Base-by-base conservation (phyloP, 495 filamentous ascomycete genomes). In the Immersiella caudata region DNA sequence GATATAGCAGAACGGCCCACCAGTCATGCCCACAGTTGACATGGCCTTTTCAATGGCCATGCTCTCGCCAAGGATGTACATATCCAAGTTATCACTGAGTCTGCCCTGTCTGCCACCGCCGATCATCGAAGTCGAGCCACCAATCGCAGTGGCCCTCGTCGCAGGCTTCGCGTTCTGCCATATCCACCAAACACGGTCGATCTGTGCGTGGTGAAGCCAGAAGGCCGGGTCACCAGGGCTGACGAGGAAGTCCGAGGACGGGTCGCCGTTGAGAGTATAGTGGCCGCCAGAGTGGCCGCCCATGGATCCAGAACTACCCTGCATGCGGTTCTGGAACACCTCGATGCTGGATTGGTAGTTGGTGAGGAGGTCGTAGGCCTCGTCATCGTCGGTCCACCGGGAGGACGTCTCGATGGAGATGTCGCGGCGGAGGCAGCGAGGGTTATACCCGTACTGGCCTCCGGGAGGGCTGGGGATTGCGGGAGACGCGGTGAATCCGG, bases 251-350 rank as follows among this genome's bases (percentile, higher is more conserved):
- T 90, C 89, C 12, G 71, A 70, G 0, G 81, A 83, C 16, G 76
- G 79, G 55, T 74, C 72, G 21, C 69, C 72, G 20, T 65, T 60
- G 26, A 74, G 59, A 0, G 71, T 71, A 72, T 85, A 88, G 69
- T 92, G 90, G 16, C 88, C 89, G 20, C 81, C 86, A 7, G 82
- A 80, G 73, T 89, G 90, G 12, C 90, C 82, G 12, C 88, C 88
- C 65, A 67, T 71, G 56, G 79, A 77, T 2, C 70, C 67, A 25
- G 56, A 72, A 71, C 33, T 68, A 18, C 68, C 69, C 67, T 82
- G 76, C 78, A 82, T 77, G 22, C 62, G 64, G 49, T 60, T 74
- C 67, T 83, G 81, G 71, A 91, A 91, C 65, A 75, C 71, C 64
- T 77, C 75, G 63, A 88, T 77, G 27, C 83, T 73, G 18, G 40